Evolutionary conservation across 2,329 filamentous ascomycete genomes (phyloP).

Genomic region (Sarocladium brachiariae): DNA sequence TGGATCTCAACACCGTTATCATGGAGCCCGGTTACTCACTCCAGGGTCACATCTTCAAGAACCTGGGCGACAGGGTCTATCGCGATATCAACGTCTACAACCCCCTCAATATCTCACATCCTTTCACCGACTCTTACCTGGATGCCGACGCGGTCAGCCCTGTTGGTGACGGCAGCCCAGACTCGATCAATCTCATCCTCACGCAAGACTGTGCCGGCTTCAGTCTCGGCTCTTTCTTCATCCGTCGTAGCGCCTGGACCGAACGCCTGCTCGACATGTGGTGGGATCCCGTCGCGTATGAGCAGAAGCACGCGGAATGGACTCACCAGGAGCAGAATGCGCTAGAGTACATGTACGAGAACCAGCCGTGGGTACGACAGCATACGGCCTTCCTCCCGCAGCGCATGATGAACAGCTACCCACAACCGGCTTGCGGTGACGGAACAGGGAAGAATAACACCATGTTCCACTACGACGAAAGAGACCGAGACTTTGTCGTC

Average conservation of each 20-base stretch:
- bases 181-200: constrained; percentile 80
- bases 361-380: constrained; percentile 87
- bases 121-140: constrained; percentile 65
- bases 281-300: constrained; percentile 98
- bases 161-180: constrained; percentile 66
- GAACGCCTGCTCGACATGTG: constrained; percentile 89
- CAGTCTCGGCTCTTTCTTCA: constrained; percentile 93
- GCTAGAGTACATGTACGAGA: constrained; percentile 82
- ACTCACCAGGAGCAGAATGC: constrained; percentile 98
- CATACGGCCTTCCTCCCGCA: constrained; percentile 86
- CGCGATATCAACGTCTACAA: constrained; percentile 97
- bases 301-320: constrained; percentile 99
- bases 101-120: constrained; percentile 87
- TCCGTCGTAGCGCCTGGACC: constrained; percentile 79
- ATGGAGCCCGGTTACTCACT: constrained; percentile 94
- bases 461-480: constrained; percentile 76
- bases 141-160: constrained; percentile 66
- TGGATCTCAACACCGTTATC: constrained; percentile 94
- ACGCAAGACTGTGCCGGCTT: constrained; percentile 94
- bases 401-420: constrained; percentile 91
- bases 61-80: constrained; percentile 68
- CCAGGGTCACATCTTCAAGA: constrained; percentile 82
- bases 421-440: constrained; percentile 78
- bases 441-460: constrained; percentile 58
- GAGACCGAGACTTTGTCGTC: constrained; percentile 85